Conservation (phyloP, 768 basidiomycete species). For the Phallus indusiatus region DNA sequence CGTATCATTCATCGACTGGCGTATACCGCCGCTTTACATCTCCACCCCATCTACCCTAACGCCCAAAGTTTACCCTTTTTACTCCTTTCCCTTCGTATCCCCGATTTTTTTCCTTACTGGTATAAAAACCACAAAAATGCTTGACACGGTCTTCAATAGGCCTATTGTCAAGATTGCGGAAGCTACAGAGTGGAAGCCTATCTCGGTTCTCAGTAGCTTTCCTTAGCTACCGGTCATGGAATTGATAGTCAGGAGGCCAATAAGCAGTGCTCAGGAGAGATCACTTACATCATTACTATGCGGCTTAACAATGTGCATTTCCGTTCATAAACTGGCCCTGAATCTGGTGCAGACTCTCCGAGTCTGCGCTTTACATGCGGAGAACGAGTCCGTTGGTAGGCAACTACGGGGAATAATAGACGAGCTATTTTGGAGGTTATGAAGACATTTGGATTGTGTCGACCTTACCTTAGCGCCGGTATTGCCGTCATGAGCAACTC, state of each 20-base stretch:
- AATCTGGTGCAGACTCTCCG: constrained; percentile 78
- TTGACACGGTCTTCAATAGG: constrained; percentile 62
- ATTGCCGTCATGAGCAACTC: constrained; percentile 47
- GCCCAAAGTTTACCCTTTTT: no score
- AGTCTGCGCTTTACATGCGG: constrained; percentile 46
- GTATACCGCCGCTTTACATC: background rate
- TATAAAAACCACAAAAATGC: constrained; percentile 36
- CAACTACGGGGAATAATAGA: constrained; percentile 56
- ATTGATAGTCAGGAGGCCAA: constrained; percentile 51
- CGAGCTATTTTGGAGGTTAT: constrained; percentile 47
- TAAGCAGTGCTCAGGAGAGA: constrained; percentile 76
- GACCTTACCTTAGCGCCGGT: constrained; percentile 58
- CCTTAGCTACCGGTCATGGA: constrained; percentile 63
- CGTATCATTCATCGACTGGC: constrained; percentile 4
- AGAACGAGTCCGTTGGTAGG: constrained; percentile 44
- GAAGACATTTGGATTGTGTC: constrained; percentile 65
- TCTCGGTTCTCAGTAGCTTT: constrained; percentile 71
- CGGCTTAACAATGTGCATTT: constrained; percentile 55
- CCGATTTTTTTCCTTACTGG: background rate
- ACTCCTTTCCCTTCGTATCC: no score
- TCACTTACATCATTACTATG: constrained; percentile 69
- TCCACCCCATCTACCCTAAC: background rate
- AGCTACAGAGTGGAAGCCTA: constrained; percentile 70
- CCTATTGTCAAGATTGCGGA: constrained; percentile 55
- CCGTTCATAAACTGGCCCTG: constrained; percentile 71